Base-by-base conservation (phyloP, 768 basidiomycete species). In the Trametes maxima region DNA sequence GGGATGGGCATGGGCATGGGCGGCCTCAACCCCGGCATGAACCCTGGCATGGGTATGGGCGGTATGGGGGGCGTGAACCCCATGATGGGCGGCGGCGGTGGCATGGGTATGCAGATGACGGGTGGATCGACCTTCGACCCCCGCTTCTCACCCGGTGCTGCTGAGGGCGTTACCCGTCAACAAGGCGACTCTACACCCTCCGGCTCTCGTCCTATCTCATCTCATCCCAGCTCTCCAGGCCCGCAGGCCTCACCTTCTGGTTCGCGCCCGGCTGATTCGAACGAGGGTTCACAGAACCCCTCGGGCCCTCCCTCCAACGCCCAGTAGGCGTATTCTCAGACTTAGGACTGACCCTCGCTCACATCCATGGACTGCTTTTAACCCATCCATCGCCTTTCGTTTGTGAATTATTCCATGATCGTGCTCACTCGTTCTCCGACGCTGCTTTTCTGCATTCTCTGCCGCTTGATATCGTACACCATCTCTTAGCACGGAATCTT, bases 61-160 rank as follows among this genome's bases (percentile, higher is more conserved):
- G 54, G 61, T 21, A 69, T 68, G 67, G 62, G 51, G 17, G 54
- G 60, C 54, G 40, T 56, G 64, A 57, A 57, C 43, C 48, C 59
- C 21, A 56, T 53, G 54, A 46, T 60, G 63, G 47, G 47, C 44
- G 56, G 54, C 16, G 56, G n/a, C 16, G 54, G 57, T 19, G 62
- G 65, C 16, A 66, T 66, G 67, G 52, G 55, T 42, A 54, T 52
- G 53, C 49, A 54, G 48, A 62, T 62, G 81, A 87, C 86, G 16
- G 87, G 86, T 1, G 84, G 81, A 73, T 82, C 84, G 37, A 69
- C 69, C 22, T 88, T 88, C 70, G 86, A 87, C 64, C 68, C 85
- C 6, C 79, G 85, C 54, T 84, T 84, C 68, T 77, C 83, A 14
- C 80, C 82, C 7, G 46, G 46, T 40, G 42, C 57, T 24, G 57